These are phyloP conservation scores for Henckelia pumila DNA, from an alignment of 257 asterid species.

Conservation along the genomic window DNA sequence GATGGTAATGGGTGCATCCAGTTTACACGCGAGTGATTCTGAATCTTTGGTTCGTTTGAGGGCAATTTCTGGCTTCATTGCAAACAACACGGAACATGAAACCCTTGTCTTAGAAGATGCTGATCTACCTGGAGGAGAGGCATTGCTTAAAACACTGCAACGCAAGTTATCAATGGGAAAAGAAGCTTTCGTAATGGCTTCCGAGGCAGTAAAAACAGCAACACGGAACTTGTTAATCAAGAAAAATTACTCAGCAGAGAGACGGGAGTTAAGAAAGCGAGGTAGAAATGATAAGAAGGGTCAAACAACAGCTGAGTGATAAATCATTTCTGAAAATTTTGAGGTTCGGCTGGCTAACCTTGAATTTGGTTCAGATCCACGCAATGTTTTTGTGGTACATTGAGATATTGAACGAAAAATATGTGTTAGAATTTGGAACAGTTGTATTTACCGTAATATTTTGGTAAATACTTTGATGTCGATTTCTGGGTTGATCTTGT, in stretches of 20 bases:
- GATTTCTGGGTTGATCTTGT: too few species aligned
- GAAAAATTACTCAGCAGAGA: slow-evolving; percentile 74
- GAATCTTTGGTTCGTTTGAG: slow-evolving; percentile 60
- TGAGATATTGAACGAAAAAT: background rate
- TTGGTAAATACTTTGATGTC: background rate
- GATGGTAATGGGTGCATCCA: slow-evolving; percentile 93
- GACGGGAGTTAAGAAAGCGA: slow-evolving; percentile 65
- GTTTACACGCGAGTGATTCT: slow-evolving; percentile 29
- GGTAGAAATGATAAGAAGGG: slow-evolving; percentile 74
- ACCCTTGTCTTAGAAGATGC: slow-evolving; percentile 46
- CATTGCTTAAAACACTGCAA: slow-evolving; percentile 56
- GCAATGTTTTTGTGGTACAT: slow-evolving; percentile 1
- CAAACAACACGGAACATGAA: slow-evolving; percentile 27
- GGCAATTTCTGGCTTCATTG: slow-evolving; percentile 45
- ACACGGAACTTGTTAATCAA: slow-evolving; percentile 82
- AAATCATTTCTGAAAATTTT: slow-evolving; percentile 8
- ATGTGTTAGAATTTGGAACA: slow-evolving; percentile 1
- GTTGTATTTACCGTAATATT: background rate
- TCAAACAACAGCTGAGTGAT: slow-evolving; percentile 17
- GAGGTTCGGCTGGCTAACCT: background rate
- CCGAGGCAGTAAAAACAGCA: slow-evolving; percentile 75
- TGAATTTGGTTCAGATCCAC: background rate
- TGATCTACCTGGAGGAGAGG: slow-evolving; percentile 61
- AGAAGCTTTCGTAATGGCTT: slow-evolving; percentile 59
- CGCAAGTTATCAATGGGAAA: slow-evolving; percentile 55